Percentiles rank a stretch among this genome's conserved stretches.
Evolutionary conservation across 495 filamentous ascomycete genomes (phyloP).

Genomic region (Penicillium cinerascens): DNA sequence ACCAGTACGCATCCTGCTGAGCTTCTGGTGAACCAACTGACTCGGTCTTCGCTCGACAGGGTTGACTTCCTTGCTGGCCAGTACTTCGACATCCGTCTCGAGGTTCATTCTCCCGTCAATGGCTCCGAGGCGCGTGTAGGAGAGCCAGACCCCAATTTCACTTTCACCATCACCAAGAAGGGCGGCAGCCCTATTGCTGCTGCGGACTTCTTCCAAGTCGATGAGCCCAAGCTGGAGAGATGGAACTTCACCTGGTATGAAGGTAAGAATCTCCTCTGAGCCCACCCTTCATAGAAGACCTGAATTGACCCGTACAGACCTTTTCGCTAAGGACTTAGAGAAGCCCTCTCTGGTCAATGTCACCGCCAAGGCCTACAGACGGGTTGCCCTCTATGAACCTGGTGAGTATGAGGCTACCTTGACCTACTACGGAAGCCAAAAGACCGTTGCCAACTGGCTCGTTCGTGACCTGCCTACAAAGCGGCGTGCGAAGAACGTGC

Average conservation of each 20-base stretch:
- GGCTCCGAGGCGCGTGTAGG: slow-evolving; percentile 64
- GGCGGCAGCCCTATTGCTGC: slow-evolving; percentile 44
- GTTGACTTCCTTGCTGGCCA: slow-evolving; percentile 70
- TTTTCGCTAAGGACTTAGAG: slow-evolving; percentile 63
- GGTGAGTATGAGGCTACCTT: slow-evolving; percentile 68
- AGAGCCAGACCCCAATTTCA: slow-evolving; percentile 64
- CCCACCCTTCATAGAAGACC: neutral
- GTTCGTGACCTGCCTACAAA: slow-evolving; percentile 60
- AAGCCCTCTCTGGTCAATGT: slow-evolving; percentile 66
- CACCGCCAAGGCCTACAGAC: slow-evolving; percentile 64
- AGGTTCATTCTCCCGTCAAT: slow-evolving; percentile 73
- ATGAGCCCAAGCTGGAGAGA: slow-evolving; percentile 59
- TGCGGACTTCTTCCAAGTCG: slow-evolving; percentile 55
- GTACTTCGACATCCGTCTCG: slow-evolving; percentile 71
- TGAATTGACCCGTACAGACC: slow-evolving; percentile 42
- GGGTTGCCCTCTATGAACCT: slow-evolving; percentile 63
- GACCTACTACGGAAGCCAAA: slow-evolving; percentile 61
- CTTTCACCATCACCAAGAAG: slow-evolving; percentile 62
- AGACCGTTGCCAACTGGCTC: slow-evolving; percentile 63
- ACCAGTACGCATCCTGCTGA: slow-evolving; percentile 49
- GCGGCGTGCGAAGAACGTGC: slow-evolving; percentile 72
- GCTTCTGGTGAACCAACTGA: neutral
- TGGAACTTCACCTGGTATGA: slow-evolving; percentile 74
- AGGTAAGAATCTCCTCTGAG: slow-evolving; percentile 27
- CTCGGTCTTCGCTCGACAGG: slow-evolving; percentile 12